Conservation (phyloP, 768 basidiomycete species). For the Termitomyces sp. region DNA sequence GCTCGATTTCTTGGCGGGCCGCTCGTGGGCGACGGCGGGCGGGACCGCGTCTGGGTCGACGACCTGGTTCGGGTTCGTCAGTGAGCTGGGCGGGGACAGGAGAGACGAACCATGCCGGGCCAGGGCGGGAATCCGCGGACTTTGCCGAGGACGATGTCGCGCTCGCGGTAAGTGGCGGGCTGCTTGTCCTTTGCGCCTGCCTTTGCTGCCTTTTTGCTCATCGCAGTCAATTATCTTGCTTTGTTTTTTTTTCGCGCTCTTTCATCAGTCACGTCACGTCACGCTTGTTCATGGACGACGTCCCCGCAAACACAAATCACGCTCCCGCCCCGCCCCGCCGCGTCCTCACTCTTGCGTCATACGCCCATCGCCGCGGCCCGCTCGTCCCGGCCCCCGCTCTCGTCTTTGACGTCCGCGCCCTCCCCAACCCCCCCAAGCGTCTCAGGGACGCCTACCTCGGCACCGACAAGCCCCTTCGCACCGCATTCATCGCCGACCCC, state of each 20-base stretch:
- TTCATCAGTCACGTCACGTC: not conserved
- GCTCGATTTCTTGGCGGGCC: conserved; percentile 69
- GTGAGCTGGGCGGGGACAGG: not conserved
- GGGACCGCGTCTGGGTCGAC: conserved; percentile 70
- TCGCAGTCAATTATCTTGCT: conserved; percentile 8
- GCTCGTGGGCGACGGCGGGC: conserved; percentile 55
- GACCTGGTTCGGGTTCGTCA: conserved; percentile 44
- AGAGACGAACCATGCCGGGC: conserved; percentile 82
- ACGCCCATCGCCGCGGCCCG: conserved; percentile 7
- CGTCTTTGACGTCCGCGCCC: conserved; percentile 7
- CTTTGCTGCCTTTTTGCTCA: conserved; percentile 47
- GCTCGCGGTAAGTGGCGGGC: conserved; percentile 51
- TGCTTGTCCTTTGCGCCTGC: conserved; percentile 13
- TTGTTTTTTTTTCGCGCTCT: not conserved
- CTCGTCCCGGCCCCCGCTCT: conserved; percentile 3
- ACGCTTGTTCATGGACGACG: no score
- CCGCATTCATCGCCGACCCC: not conserved
- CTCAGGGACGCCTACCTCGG: not conserved
- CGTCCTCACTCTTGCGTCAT: not conserved
- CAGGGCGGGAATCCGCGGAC: conserved; percentile 92
- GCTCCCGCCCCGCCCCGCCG: not conserved
- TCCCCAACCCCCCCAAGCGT: conserved; percentile 4
- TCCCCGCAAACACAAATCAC: not conserved
- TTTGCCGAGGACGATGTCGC: conserved; percentile 89
- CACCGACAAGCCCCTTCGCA: not conserved